Evolutionary conservation across 441 rosid species (phyloP).

Genomic region (Euphorbia neoarborescens): DNA sequence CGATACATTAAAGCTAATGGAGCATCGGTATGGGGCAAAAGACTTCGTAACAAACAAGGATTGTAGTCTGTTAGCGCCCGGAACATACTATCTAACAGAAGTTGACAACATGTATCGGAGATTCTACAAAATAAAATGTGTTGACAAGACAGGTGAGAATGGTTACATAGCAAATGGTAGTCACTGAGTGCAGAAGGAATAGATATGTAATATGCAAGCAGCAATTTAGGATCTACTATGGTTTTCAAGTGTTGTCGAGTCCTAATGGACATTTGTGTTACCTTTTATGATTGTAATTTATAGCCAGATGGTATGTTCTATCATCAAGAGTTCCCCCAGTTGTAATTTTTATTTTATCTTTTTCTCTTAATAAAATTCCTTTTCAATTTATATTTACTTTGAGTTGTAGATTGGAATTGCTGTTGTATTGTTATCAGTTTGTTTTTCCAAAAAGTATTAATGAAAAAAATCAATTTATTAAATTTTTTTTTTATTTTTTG

Average conservation of each 20-base stretch:
- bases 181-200: constrained; percentile 30
- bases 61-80: constrained; percentile 67
- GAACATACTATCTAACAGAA: constrained; percentile 82
- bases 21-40: constrained; percentile 88
- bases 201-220: background rate
- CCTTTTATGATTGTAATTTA: constrained; percentile 14
- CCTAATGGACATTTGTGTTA: constrained; percentile 11
- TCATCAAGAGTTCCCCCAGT: constrained; percentile 1
- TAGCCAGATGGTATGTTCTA: constrained; percentile 17
- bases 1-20: constrained; percentile 82
- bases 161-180: constrained; percentile 62
- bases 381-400: background rate
- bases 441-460: too few relatives aligned
- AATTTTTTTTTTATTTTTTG: too few relatives aligned
- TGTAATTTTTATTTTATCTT: constrained; percentile 10
- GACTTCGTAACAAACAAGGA: constrained; percentile 89
- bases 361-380: constrained; percentile 18
- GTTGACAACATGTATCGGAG: constrained; percentile 84
- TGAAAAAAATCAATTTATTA: too few relatives aligned
- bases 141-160: constrained; percentile 28
- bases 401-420: background rate
- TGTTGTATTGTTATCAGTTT: too few relatives aligned
- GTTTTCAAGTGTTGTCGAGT: constrained; percentile 10
- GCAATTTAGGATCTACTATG: background rate
- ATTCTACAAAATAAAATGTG: constrained; percentile 61